A percentile compares a stretch with the other conserved stretches of the same genome.
Evolutionary conservation across 1,139 yeast species (phyloP).

Genomic region (Schwanniomyces etchellsii): DNA sequence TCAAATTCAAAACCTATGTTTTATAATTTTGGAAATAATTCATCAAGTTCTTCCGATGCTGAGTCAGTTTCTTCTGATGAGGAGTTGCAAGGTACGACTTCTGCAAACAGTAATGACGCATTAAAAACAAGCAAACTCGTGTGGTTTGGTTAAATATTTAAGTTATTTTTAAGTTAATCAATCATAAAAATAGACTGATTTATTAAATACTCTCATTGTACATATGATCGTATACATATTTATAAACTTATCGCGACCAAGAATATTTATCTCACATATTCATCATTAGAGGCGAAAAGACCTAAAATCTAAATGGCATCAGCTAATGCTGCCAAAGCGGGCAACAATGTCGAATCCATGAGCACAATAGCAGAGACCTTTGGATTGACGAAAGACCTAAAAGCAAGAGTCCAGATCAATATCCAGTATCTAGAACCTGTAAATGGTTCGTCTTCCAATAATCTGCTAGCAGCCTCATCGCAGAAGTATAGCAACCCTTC

Average conservation of each 20-base stretch:
- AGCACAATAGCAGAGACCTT: slow-evolving; percentile 45
- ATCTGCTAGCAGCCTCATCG: slow-evolving; percentile 44
- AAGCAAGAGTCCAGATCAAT: slow-evolving; percentile 41
- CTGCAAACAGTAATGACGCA: background rate
- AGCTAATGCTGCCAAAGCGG: too few relatives aligned
- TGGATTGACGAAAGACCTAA: slow-evolving; percentile 70
- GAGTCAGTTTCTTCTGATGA: background rate
- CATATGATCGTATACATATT: background rate
- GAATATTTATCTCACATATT: background rate
- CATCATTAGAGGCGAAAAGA: background rate
- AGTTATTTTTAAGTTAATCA: too few relatives aligned
- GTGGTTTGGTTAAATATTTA: background rate
- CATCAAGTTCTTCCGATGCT: background rate
- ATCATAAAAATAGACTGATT: too few relatives aligned
- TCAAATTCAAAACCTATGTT: background rate
- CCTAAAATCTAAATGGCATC: too few relatives aligned
- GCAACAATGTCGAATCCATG: slow-evolving; percentile 1
- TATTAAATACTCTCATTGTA: too few relatives aligned
- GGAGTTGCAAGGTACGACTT: background rate
- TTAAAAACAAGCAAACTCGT: background rate
- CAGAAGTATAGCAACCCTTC: slow-evolving; percentile 51
- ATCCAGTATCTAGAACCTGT: slow-evolving; percentile 28
- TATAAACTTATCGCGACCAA: too few relatives aligned
- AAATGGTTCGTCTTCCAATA: slow-evolving; percentile 14
- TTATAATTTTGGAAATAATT: background rate